Evolutionary conservation across 768 basidiomycete genomes (phyloP).

Genomic region (Dictyophora rubrovolvata): DNA sequence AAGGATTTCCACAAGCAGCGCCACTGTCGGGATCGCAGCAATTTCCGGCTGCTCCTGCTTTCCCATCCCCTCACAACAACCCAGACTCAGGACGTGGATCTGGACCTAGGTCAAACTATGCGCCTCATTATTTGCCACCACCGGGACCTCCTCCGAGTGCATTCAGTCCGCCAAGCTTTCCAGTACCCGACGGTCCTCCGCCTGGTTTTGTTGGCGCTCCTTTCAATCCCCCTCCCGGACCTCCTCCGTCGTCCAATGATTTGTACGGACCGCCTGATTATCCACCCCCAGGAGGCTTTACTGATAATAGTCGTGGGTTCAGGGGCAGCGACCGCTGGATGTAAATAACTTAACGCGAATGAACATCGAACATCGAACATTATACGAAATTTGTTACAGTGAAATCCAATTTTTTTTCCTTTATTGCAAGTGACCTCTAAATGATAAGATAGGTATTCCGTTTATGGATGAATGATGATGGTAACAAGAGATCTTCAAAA

Average conservation of each 20-base stretch:
- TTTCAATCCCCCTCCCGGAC: slow-evolving; percentile 14
- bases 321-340: no score
- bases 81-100: slow-evolving; percentile 8
- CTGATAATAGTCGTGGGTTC: background rate
- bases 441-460: no score
- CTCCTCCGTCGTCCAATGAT: slow-evolving; percentile 29
- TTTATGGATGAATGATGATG: no score
- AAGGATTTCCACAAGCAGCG: background rate
- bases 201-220: slow-evolving; percentile 8
- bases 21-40: background rate
- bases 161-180: slow-evolving; percentile 23
- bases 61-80: background rate
- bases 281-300: background rate
- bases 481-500: no score
- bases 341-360: no score
- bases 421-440: no score
- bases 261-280: slow-evolving; percentile 17
- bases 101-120: slow-evolving; percentile 18
- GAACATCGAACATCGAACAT: no score
- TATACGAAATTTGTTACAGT: no score
- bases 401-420: no score
- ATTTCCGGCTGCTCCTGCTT: background rate
- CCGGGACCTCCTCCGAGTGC: slow-evolving; percentile 9
- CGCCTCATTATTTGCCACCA: slow-evolving; percentile 7
- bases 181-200: slow-evolving; percentile 11